Percentiles rank a stretch among this genome's conserved stretches.
Conservation (phyloP, 371 early-diverging fungal species). For the Phascolomyces articulosus region DNA sequence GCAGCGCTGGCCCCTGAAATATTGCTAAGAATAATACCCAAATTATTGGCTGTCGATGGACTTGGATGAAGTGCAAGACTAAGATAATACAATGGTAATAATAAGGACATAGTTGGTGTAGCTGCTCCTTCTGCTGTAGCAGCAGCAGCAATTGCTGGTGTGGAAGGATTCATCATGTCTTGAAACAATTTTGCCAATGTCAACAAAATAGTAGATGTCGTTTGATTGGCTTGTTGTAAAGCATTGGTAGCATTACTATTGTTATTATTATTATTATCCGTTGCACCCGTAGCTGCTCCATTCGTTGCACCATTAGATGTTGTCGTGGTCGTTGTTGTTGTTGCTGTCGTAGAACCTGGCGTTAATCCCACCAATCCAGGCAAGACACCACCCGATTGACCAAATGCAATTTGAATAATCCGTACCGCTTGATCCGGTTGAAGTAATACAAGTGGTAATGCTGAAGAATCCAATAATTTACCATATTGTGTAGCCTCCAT, state of each 20-base stretch:
- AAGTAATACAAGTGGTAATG: constrained; percentile 60
- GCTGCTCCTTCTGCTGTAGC: constrained; percentile 38
- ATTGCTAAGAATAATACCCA: constrained; percentile 82
- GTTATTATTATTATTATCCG: no score
- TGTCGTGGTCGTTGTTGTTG: neutral
- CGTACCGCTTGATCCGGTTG: constrained; percentile 71
- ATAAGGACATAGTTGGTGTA: constrained; percentile 62
- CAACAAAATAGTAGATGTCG: constrained; percentile 78
- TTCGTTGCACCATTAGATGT: constrained; percentile 13
- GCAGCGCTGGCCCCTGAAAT: constrained; percentile 65
- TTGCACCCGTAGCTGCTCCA: constrained; percentile 3
- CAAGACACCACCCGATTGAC: constrained; percentile 63
- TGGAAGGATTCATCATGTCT: constrained; percentile 63
- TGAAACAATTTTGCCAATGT: constrained; percentile 89
- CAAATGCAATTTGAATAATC: constrained; percentile 61
- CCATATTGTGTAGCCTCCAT: constrained; percentile 24
- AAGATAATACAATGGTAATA: constrained; percentile 84
- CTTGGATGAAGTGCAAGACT: constrained; percentile 81
- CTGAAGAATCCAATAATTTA: constrained; percentile 22
- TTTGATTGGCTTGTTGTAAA: constrained; percentile 70
- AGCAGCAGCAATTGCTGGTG: constrained; percentile 45
- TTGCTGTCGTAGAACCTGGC: neutral
- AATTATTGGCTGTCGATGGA: constrained; percentile 89
- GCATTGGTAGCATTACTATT: constrained; percentile 14
- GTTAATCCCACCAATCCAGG: constrained; percentile 55